Conservation (phyloP, 352 stramenopile genomes). For the Phytophthora pseudosyringae region DNA sequence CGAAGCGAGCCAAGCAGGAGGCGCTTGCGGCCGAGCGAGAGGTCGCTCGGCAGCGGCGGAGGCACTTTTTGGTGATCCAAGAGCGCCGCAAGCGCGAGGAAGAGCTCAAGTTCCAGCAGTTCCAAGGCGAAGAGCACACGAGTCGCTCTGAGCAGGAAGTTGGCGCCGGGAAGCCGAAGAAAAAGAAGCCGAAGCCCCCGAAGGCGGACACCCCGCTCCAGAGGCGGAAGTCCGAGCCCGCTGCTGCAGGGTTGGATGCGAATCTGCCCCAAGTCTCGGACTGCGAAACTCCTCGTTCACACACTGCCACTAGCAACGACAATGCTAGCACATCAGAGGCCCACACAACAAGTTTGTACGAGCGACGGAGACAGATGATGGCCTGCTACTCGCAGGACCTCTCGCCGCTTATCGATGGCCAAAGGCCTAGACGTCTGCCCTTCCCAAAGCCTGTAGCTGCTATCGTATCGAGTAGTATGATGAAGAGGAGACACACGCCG, state of each 20-base stretch:
- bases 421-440: slow-evolving; percentile 54
- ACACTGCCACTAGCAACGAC: slow-evolving; percentile 8
- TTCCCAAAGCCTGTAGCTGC: slow-evolving; percentile 28
- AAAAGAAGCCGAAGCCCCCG: slow-evolving; percentile 31
- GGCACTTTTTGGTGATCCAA: slow-evolving; percentile 44
- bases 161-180: slow-evolving; percentile 16
- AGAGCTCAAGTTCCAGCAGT: slow-evolving; percentile 48
- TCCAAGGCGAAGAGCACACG: slow-evolving; percentile 24
- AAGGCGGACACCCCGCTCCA: slow-evolving; percentile 6
- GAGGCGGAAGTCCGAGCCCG: slow-evolving; percentile 3
- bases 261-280: slow-evolving; percentile 20
- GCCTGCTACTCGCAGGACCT: slow-evolving; percentile 73
- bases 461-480: not conserved
- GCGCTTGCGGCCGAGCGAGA: slow-evolving; percentile 33
- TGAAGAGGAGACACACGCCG: slow-evolving; percentile 18
- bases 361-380: slow-evolving; percentile 47
- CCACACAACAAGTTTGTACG: slow-evolving; percentile 34
- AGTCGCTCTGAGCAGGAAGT: slow-evolving; percentile 32
- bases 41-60: slow-evolving; percentile 43
- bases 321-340: slow-evolving; percentile 18
- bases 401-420: slow-evolving; percentile 57
- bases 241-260: not conserved
- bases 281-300: not conserved
- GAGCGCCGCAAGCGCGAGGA: slow-evolving; percentile 54
- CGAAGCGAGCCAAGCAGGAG: slow-evolving; percentile 46